Evolutionary conservation across 108 stramenopile genomes (phyloP).

Genomic region (Nitzschia putrida): DNA sequence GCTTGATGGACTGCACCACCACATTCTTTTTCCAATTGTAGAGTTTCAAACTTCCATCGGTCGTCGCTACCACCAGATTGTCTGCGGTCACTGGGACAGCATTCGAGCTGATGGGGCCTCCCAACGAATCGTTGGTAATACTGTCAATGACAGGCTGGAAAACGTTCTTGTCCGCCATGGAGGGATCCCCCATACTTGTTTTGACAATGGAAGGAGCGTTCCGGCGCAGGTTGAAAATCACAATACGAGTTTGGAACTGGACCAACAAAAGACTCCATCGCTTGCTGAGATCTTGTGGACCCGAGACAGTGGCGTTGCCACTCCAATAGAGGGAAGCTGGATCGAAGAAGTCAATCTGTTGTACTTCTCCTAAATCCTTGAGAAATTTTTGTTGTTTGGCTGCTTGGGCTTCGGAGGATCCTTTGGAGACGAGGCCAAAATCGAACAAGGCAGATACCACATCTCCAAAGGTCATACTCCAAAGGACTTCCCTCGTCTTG

Average conservation of each 20-base stretch:
- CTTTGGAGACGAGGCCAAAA: conserved; percentile 10
- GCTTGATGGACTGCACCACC: conserved; percentile 52
- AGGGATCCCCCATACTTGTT: neutral
- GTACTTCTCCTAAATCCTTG: conserved; percentile 37
- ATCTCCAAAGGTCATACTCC: conserved; percentile 30
- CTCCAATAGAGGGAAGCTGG: conserved; percentile 44
- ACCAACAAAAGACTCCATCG: conserved; percentile 39
- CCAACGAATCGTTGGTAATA: conserved; percentile 1
- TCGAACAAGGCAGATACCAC: conserved; percentile 27
- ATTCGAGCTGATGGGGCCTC: conserved; percentile 27
- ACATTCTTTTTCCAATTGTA: conserved; percentile 48
- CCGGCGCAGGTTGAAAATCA: conserved; percentile 30
- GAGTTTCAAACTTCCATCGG: conserved; percentile 62
- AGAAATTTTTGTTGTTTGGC: conserved; percentile 19
- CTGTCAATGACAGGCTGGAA: conserved; percentile 22
- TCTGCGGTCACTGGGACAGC: conserved; percentile 36
- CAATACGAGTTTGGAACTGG: conserved; percentile 29
- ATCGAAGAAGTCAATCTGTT: conserved; percentile 45
- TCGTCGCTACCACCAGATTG: conserved; percentile 50
- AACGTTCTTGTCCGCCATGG: neutral
- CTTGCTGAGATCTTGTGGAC: neutral
- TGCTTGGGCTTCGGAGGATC: neutral
- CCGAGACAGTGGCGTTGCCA: conserved; percentile 32
- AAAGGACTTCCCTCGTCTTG: conserved; percentile 25
- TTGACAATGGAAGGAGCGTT: neutral